Base-by-base conservation (phyloP, 192 early-diverging fungal genomes). In the Radiomyces spectabilis region DNA sequence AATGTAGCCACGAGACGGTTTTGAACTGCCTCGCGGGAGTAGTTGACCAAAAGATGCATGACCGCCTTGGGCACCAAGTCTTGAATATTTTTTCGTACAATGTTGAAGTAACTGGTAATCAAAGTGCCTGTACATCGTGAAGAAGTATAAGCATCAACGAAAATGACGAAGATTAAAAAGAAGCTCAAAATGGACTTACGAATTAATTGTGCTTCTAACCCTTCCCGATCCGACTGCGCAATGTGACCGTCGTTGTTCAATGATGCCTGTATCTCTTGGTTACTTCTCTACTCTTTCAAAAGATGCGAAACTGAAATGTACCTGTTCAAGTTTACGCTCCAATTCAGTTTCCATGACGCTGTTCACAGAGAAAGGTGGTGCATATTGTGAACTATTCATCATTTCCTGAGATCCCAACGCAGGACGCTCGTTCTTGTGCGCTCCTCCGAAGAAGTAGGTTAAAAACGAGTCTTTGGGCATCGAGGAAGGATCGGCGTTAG, bases 61-160 rank as follows among this genome's bases (percentile, higher is more conserved):
- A 90, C 75, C 3, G 88, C 80, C 71, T 90, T 90, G 46, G 88
- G 88, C 6, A 90, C 85, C 51, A 84, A 56, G 37, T 90, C 88
- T 63, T 86, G 84, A 51, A 88, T 79, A 12, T 85, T 81, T 68
- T 90, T 87, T 59, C 85, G 83, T 27, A 86, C 85, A 57, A 90
- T 84, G 50, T 75, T 70, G 57, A 90, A 90, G 65, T 90, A 90
- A 22, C 82, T 87, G 5, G 82, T 68, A 41, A 90, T 90, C 27
- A 90, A 68, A 0, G 85, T 86, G 34, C 69, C 76, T 78, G n/a
- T n/a, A n/a, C n/a, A n/a, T n/a, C n/a, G n/a, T n/a, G n/a, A n/a
- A n/a, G n/a, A n/a, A n/a, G n/a, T n/a, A n/a, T n/a, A n/a, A n/a
- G n/a, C n/a, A n/a, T n/a, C n/a, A n/a, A n/a, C n/a, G n/a, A n/a